Evolutionary conservation across 305 asterid genomes (phyloP).

Genomic region (Ilex paraguariensis): DNA sequence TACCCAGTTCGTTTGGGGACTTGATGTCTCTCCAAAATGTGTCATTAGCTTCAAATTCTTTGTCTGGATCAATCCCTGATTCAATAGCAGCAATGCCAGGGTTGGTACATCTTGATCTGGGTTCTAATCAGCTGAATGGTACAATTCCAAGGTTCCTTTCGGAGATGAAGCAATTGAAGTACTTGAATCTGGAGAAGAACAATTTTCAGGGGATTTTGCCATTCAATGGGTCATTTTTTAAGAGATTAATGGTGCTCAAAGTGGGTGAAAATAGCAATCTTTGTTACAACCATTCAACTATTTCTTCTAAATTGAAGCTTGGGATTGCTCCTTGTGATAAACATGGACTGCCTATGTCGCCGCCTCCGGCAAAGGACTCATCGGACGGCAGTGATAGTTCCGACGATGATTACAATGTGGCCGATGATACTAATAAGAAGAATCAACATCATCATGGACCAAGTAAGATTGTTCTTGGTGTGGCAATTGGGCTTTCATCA

Average conservation of each 20-base stretch:
- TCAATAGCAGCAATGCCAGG: conserved; percentile 55
- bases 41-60: conserved; percentile 55
- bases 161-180: conserved; percentile 64
- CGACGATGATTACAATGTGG: conserved; percentile 31
- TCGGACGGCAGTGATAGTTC: conserved; percentile 34
- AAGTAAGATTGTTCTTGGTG: conserved; percentile 84
- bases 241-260: conserved; percentile 51
- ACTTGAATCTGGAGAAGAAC: conserved; percentile 68
- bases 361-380: conserved; percentile 66
- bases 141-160: conserved; percentile 63
- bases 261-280: conserved; percentile 70
- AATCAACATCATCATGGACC: conserved; percentile 61
- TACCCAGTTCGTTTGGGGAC: conserved; percentile 75
- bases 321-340: conserved; percentile 83
- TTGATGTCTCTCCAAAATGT: conserved; percentile 45
- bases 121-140: conserved; percentile 76
- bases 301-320: conserved; percentile 66
- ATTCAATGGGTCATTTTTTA: conserved; percentile 66
- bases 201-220: conserved; percentile 80
- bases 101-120: conserved; percentile 74
- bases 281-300: conserved; percentile 59
- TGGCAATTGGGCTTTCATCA: conserved; percentile 80
- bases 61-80: conserved; percentile 71
- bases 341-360: conserved; percentile 75
- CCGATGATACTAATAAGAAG: conserved; percentile 28